Evolutionary conservation across 257 asterid species (phyloP), one percentile per base, ranked within the genome.

Genomic region (Salvia hispanica): DNA sequence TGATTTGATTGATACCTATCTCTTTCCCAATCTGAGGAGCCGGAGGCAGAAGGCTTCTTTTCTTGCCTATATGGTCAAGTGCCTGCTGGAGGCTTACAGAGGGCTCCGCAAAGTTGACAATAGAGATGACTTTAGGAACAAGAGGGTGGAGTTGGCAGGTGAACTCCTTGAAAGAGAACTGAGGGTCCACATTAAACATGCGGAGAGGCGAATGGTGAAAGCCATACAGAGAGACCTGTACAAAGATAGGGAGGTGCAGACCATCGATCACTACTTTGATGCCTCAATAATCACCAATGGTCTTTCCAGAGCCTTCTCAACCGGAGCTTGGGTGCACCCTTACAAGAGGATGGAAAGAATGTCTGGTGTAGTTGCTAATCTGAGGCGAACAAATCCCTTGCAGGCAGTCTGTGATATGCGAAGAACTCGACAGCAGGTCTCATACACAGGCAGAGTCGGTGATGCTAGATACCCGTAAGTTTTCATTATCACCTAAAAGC

Each of bases 381-480:
- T 94, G 0, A 78, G 97, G 75, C 88, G 96, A 52, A 91, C 96
- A 60, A 94, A 94, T 81, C 96, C 97, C 0, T 62, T 91, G 84
- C 99, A 94, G 79, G 84, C 88, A 37, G 80, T 79, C 10, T 72
- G 91, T 64, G 99, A 91, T 72, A 87, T 94, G 95, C 86, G 99
- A 83, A 94, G 84, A 83, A 85, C 94, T 5, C 89, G 95, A 54
- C 97, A 88, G 80, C 97, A 94, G 44, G 96, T 94, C 46, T 62
- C 95, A n/a, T 94, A 91, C 79, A 84, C 91, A 1, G 99, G 97
- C 77, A 87, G 85, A 77, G 96, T 77, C 74, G 96, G 99, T 25
- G 99, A 91, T 67, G 99, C 97, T 39, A 76, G 99, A 91, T 91
- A 94, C 77, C 97, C 95, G 96, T 92, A 82, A 86, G 96, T 81